A percentile compares a stretch with the other conserved stretches of the same genome.
Evolutionary conservation across 805 yeast species (phyloP).

Genomic region (Helenozyma rhizophorensis): DNA sequence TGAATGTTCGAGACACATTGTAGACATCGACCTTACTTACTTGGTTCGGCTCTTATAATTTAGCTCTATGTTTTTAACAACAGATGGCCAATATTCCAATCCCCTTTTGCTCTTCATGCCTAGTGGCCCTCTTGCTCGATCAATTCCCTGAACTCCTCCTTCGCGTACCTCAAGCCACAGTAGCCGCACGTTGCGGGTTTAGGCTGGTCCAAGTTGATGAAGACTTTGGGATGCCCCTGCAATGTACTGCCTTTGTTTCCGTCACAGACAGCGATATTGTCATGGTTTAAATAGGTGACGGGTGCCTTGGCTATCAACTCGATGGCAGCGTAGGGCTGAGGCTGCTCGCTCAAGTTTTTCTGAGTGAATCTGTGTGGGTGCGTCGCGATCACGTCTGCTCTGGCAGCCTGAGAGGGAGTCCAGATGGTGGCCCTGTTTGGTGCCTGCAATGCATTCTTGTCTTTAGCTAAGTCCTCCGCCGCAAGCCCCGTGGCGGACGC

Average conservation of each 20-base stretch:
- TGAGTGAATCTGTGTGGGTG: conserved; percentile 66
- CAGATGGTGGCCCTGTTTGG: conserved; percentile 71
- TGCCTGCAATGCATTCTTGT: conserved; percentile 53
- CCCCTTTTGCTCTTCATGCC: no score
- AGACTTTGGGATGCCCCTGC: conserved; percentile 83
- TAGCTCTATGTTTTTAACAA: no score
- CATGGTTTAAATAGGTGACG: conserved; percentile 50
- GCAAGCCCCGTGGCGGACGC: conserved; percentile 15
- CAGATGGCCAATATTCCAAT: no score
- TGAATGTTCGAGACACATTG: no score
- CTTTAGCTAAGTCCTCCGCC: conserved; percentile 16
- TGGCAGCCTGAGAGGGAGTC: conserved; percentile 64
- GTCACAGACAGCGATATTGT: conserved; percentile 73
- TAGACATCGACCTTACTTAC: no score
- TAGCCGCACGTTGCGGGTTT: conserved; percentile 72
- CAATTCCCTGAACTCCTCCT: conserved; percentile 42
- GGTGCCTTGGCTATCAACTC: conserved; percentile 77
- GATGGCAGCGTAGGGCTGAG: conserved; percentile 79
- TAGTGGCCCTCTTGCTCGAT: conserved; percentile 24
- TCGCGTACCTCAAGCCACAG: conserved; percentile 69
- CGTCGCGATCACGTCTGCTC: conserved; percentile 48
- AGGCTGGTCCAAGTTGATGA: conserved; percentile 74
- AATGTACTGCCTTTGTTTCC: conserved; percentile 65
- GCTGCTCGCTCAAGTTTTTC: conserved; percentile 62
- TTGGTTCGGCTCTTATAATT: no score